Evolutionary conservation across 2,329 filamentous ascomycete species (phyloP).

Genomic region (Rutstroemia sp.): DNA sequence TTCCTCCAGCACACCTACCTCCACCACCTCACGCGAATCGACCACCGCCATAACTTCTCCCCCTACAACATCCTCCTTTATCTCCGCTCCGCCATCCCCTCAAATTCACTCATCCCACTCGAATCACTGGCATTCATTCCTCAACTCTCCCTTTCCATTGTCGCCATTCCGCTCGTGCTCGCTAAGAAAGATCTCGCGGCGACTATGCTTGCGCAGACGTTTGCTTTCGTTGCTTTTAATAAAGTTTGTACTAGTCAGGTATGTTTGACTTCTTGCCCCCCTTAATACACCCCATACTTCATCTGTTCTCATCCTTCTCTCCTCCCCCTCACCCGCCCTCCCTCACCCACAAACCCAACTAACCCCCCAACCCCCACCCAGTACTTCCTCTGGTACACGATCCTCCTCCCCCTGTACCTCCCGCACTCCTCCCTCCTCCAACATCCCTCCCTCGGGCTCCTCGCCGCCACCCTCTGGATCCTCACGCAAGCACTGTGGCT

Average conservation of each 20-base stretch:
- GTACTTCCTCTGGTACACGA: slow-evolving; percentile 98
- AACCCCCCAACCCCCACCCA: slow-evolving; percentile 31
- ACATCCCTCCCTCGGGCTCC: slow-evolving; percentile 51
- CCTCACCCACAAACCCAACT: background rate
- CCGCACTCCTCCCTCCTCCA: slow-evolving; percentile 72
- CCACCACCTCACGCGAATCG: slow-evolving; percentile 86
- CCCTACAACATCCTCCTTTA: slow-evolving; percentile 92
- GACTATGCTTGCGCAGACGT: slow-evolving; percentile 90
- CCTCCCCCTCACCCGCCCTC: slow-evolving; percentile 20
- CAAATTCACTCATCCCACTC: slow-evolving; percentile 35
- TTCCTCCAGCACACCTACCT: slow-evolving; percentile 89
- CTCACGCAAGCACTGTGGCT: slow-evolving; percentile 68
- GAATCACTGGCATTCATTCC: slow-evolving; percentile 85
- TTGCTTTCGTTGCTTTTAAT: slow-evolving; percentile 96
- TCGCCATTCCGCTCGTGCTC: slow-evolving; percentile 67
- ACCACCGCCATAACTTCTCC: slow-evolving; percentile 98
- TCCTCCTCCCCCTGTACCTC: slow-evolving; percentile 87
- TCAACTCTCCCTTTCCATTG: slow-evolving; percentile 71
- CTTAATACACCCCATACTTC: slow-evolving; percentile 20
- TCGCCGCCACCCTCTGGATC: slow-evolving; percentile 67
- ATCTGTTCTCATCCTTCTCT: background rate
- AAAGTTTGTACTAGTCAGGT: slow-evolving; percentile 99
- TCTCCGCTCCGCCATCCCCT: slow-evolving; percentile 60
- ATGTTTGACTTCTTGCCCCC: slow-evolving; percentile 18
- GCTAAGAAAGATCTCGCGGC: slow-evolving; percentile 76